Conservation (phyloP, 1,139 yeast genomes). For the Trichomonascaceae sp. region DNA sequence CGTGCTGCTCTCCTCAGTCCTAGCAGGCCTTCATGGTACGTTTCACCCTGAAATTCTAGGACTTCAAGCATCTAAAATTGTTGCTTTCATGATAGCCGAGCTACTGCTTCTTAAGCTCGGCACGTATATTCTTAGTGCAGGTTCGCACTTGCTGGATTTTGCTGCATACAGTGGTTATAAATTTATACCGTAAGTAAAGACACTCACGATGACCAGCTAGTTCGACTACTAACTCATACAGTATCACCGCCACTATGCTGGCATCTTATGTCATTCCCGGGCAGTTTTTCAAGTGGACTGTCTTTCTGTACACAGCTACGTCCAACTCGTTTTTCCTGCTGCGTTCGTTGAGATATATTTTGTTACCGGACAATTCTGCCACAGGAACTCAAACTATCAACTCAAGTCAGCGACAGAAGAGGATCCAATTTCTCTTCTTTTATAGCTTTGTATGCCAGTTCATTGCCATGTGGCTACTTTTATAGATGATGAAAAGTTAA, state of each 20-base stretch:
- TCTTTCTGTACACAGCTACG: conserved; percentile 35
- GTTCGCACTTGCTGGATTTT: conserved; percentile 68
- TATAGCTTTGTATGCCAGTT: conserved; percentile 83
- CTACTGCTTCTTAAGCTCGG: conserved; percentile 54
- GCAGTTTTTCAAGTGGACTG: conserved; percentile 39
- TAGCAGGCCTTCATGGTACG: conserved; percentile 82
- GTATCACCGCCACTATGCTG: conserved; percentile 34
- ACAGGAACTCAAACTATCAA: conserved; percentile 27
- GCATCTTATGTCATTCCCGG: conserved; percentile 38
- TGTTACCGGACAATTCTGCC: conserved; percentile 42
- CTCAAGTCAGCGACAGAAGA: conserved; percentile 66
- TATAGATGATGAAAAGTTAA: conserved; percentile 13
- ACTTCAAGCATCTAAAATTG: conserved; percentile 79
- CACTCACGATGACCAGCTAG: not conserved
- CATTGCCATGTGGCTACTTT: conserved; percentile 49
- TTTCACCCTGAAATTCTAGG: conserved; percentile 94
- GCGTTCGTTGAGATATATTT: conserved; percentile 78
- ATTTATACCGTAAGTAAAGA: conserved; percentile 58
- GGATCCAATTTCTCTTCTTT: conserved; percentile 79
- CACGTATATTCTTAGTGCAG: conserved; percentile 53
- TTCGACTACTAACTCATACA: not conserved
- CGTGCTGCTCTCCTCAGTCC: conserved; percentile 73
- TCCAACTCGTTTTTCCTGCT: conserved; percentile 45
- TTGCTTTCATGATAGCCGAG: conserved; percentile 78
- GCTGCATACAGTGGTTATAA: conserved; percentile 92